Conservation (phyloP, 78 protist species). For the Trichosphaerium sp. region DNA sequence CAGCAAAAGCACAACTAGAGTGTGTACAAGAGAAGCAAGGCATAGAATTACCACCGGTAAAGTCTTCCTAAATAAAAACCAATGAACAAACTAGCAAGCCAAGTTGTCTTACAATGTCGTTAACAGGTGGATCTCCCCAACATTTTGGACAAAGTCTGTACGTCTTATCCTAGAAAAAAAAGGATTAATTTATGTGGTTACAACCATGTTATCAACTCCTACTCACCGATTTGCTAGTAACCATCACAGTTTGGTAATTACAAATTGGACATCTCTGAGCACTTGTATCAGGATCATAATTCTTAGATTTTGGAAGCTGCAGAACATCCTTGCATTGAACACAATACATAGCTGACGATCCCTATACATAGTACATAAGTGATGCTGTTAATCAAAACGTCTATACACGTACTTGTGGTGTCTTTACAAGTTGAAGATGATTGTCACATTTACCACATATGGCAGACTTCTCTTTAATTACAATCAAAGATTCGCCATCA, state of each 20-base stretch:
- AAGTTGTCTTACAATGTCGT: too few relatives aligned
- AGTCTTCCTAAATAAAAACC: too few relatives aligned
- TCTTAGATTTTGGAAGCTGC: neutral
- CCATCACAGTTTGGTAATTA: constrained; percentile 13
- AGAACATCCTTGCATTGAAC: neutral
- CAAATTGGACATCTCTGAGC: constrained; percentile 20
- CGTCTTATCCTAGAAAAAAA: too few relatives aligned
- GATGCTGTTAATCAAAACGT: neutral
- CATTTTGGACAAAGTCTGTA: too few relatives aligned
- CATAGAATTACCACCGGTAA: too few relatives aligned
- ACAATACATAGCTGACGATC: constrained; percentile 4
- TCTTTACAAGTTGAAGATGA: constrained; percentile 1
- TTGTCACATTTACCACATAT: constrained; percentile 40
- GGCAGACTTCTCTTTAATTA: neutral
- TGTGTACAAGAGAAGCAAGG: too few relatives aligned
- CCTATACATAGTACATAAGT: neutral
- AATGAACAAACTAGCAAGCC: too few relatives aligned
- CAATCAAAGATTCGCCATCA: neutral
- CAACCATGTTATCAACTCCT: too few relatives aligned
- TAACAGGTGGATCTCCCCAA: too few relatives aligned
- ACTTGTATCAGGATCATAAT: neutral
- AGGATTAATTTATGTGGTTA: too few relatives aligned
- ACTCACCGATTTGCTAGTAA: too few relatives aligned
- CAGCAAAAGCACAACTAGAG: too few relatives aligned
- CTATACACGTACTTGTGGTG: constrained; percentile 2